A percentile compares a stretch with the other conserved stretches of the same genome.
Conservation (phyloP, 2,329 filamentous ascomycete genomes). For the Clarireedia paspali region DNA sequence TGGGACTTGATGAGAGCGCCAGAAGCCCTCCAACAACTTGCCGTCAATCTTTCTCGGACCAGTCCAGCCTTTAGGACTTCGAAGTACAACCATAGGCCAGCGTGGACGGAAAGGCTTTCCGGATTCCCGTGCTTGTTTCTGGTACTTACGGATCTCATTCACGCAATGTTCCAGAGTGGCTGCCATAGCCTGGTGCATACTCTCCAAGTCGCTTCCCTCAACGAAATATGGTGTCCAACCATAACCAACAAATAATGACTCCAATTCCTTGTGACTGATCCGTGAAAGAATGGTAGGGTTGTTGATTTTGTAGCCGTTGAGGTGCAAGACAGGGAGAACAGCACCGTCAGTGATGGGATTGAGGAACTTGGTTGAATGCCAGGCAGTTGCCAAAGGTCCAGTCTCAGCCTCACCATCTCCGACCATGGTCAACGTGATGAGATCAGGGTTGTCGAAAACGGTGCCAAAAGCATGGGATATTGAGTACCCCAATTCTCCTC, state of each 20-base stretch:
- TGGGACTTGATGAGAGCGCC: constrained; percentile 71
- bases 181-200: constrained; percentile 79
- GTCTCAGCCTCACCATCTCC: constrained; percentile 79
- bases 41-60: constrained; percentile 64
- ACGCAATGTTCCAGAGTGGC: constrained; percentile 67
- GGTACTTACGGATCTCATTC: constrained; percentile 57
- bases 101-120: constrained; percentile 61
- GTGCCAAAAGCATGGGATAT: constrained; percentile 72
- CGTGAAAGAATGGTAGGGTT: constrained; percentile 68
- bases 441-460: constrained; percentile 66
- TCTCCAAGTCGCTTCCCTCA: constrained; percentile 63
- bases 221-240: constrained; percentile 78
- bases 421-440: constrained; percentile 71
- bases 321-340: constrained; percentile 67
- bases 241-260: constrained; percentile 62
- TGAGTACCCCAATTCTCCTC: constrained; percentile 75
- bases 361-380: constrained; percentile 78
- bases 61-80: constrained; percentile 75
- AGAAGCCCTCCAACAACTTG: constrained; percentile 68
- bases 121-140: constrained; percentile 64
- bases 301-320: constrained; percentile 84
- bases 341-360: constrained; percentile 73
- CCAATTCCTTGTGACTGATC: constrained; percentile 66
- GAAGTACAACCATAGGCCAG: constrained; percentile 75
- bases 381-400: constrained; percentile 68